These are phyloP conservation scores for Brassica juncea DNA, from an alignment of 345 rosid species.

Conservation along the genomic window DNA sequence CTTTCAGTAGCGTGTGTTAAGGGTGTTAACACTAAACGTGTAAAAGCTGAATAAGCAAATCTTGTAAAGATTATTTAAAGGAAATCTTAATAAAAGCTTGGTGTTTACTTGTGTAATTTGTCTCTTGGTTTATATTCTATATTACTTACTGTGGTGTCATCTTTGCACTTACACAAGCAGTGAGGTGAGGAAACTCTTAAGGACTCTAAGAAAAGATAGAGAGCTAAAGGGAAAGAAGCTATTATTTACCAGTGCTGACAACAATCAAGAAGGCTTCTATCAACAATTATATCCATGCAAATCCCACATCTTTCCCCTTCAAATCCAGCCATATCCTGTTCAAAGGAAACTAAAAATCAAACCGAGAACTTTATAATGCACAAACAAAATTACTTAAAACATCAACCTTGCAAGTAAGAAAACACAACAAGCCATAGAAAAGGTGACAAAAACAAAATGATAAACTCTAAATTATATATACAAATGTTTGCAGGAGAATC, in stretches of 20 bases:
- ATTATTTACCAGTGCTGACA: slow-evolving; percentile 82
- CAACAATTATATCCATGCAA: slow-evolving; percentile 94
- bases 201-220: background rate
- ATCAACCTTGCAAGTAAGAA: background rate
- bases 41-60: too few relatives aligned
- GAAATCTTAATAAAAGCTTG: too few relatives aligned
- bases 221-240: background rate
- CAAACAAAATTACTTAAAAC: background rate
- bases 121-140: too few relatives aligned
- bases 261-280: slow-evolving; percentile 94
- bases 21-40: too few relatives aligned
- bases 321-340: slow-evolving; percentile 57
- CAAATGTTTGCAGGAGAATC: background rate
- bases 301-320: slow-evolving; percentile 96
- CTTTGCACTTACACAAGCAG: background rate
- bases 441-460: slow-evolving; percentile 4
- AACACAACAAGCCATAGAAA: background rate
- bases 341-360: slow-evolving; percentile 7
- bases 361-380: slow-evolving; percentile 1
- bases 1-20: too few relatives aligned
- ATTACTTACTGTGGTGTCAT: too few relatives aligned
- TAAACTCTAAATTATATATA: background rate
- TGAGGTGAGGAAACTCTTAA: background rate
- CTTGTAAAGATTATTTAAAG: too few relatives aligned
- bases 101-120: too few relatives aligned